Conservation (phyloP, 2,329 filamentous ascomycete genomes). For the Grosmannia clavigera region DNA sequence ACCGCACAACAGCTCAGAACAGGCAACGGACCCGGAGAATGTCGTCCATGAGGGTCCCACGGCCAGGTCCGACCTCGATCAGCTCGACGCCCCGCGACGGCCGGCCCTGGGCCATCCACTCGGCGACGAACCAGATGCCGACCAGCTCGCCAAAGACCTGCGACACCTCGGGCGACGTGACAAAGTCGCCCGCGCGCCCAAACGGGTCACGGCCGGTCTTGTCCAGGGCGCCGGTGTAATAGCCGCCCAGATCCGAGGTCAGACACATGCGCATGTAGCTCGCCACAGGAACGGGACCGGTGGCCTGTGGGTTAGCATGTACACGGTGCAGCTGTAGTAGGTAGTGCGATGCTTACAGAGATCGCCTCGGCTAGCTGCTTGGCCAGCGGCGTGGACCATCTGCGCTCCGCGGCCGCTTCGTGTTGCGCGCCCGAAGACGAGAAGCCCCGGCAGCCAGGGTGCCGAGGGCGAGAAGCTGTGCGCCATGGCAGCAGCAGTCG, state of each 20-base stretch:
- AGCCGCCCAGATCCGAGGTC: conserved; percentile 79
- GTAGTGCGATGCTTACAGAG: conserved; percentile 38
- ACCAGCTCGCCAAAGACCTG: conserved; percentile 93
- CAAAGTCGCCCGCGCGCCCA: conserved; percentile 85
- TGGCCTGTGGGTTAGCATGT: conserved; percentile 33
- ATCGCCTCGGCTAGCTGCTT: conserved; percentile 81
- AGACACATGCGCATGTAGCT: conserved; percentile 98
- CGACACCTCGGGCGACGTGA: conserved; percentile 94
- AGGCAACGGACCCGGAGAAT: conserved; percentile 60
- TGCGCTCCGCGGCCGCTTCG: conserved; percentile 28
- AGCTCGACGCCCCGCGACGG: conserved; percentile 66
- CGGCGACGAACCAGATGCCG: conserved; percentile 87
- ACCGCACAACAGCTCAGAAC: too few species aligned
- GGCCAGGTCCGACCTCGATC: conserved; percentile 86
- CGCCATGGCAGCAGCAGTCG: not conserved
- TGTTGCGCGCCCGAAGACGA: conserved; percentile 15
- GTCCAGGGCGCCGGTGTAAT: conserved; percentile 70
- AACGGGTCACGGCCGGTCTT: conserved; percentile 66
- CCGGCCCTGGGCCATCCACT: conserved; percentile 87
- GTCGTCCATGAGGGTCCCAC: conserved; percentile 95
- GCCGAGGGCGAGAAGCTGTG: not conserved
- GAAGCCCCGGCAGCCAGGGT: conserved; percentile 7
- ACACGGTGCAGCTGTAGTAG: not conserved
- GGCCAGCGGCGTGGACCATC: conserved; percentile 89
- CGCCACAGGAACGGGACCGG: conserved; percentile 81